A percentile compares a stretch with the other conserved stretches of the same genome.
Evolutionary conservation across 2,329 filamentous ascomycete genomes (phyloP).

Genomic region (Cryphonectria nitschkei): DNA sequence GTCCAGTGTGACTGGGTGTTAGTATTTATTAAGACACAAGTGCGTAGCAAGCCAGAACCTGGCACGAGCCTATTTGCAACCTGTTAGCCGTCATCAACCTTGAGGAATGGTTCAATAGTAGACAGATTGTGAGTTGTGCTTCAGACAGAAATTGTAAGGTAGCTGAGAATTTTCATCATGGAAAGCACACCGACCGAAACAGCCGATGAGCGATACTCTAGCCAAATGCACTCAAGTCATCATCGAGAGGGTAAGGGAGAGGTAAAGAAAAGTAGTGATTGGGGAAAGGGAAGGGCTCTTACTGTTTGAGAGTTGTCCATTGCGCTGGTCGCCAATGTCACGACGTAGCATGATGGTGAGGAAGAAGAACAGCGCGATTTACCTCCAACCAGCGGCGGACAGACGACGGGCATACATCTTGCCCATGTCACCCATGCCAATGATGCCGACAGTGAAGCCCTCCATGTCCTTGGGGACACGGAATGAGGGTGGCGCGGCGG

Average conservation of each 20-base stretch:
- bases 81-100: constrained; percentile 32
- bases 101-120: constrained; percentile 27
- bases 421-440: constrained; percentile 99
- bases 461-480: constrained; percentile 56
- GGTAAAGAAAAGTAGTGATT: constrained; percentile 18
- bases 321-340: background rate
- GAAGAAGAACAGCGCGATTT: constrained; percentile 45
- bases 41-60: constrained; percentile 15
- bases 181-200: constrained; percentile 67
- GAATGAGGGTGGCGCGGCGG: constrained; percentile 20
- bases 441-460: constrained; percentile 83
- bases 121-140: constrained; percentile 37
- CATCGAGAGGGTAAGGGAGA: constrained; percentile 56
- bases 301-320: constrained; percentile 40
- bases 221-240: constrained; percentile 99
- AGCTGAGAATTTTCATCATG: constrained; percentile 99
- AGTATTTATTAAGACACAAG: constrained; percentile 27
- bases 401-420: constrained; percentile 95
- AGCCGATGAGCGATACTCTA: constrained; percentile 82
- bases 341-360: constrained; percentile 14
- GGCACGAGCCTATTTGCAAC: constrained; percentile 4
- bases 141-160: constrained; percentile 95
- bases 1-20: constrained; percentile 33
- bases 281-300: constrained; percentile 36
- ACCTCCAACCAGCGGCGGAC: constrained; percentile 96